phyloP scores from a whole-genome alignment of 352 stramenopile species.

The Globisporangium acanthophoron region DNA sequence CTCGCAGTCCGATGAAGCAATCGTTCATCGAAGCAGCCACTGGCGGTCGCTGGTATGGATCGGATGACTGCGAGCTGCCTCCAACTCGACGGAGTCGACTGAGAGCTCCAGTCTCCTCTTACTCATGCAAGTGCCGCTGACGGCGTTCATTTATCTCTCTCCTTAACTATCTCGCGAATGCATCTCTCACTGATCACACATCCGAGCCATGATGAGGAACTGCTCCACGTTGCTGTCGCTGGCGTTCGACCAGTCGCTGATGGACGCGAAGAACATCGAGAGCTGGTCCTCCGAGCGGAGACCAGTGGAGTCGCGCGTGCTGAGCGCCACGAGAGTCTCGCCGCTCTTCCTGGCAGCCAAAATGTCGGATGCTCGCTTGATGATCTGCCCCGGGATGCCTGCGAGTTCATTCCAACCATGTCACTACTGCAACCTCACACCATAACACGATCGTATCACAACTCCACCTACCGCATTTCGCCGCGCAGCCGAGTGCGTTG shows the following conservation, averaged over 20 bases:
- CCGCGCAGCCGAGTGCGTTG: slow-evolving; percentile 67
- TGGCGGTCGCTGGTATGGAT: neutral
- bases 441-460: neutral
- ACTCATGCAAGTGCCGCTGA: neutral
- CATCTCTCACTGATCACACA: slow-evolving; percentile 25
- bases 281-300: slow-evolving; percentile 41
- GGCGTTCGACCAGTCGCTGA: slow-evolving; percentile 42
- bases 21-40: neutral
- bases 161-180: slow-evolving; percentile 10
- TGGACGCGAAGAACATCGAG: slow-evolving; percentile 36
- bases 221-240: slow-evolving; percentile 36
- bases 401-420: neutral
- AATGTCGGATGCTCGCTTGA: slow-evolving; percentile 41
- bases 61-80: neutral
- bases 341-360: slow-evolving; percentile 27
- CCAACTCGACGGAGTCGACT: neutral
- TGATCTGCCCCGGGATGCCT: slow-evolving; percentile 40
- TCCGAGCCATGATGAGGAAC: slow-evolving; percentile 46
- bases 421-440: neutral
- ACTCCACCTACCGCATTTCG: slow-evolving; percentile 41
- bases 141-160: slow-evolving; percentile 3
- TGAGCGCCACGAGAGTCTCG: slow-evolving; percentile 18
- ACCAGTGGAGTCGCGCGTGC: slow-evolving; percentile 17
- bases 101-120: neutral
- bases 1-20: too few relatives aligned